Conservation (phyloP, 2,329 filamentous ascomycete species). For the Trichophaea hybrida region DNA sequence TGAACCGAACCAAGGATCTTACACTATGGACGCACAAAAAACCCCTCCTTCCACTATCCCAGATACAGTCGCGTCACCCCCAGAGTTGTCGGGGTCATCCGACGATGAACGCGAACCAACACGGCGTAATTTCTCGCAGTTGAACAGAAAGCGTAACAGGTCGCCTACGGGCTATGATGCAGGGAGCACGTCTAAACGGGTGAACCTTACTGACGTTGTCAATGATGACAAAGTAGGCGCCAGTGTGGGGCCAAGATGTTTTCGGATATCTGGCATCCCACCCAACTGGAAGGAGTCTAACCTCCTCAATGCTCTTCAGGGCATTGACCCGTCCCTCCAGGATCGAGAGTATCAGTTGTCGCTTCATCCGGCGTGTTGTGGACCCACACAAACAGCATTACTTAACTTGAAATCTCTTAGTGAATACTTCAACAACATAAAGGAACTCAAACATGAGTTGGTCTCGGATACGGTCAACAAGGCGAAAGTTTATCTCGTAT, state of each 20-base stretch:
- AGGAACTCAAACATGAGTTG: neutral
- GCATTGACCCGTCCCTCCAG: neutral
- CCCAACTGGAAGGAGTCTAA: neutral
- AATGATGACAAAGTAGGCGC: too few species aligned
- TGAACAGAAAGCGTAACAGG: too few species aligned
- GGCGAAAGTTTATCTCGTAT: neutral
- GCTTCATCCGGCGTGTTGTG: neutral
- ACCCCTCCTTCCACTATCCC: too few species aligned
- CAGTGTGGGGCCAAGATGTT: neutral
- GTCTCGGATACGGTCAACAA: neutral
- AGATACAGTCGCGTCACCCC: too few species aligned
- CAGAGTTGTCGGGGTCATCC: too few species aligned
- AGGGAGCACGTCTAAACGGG: too few species aligned
- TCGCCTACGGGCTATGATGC: too few species aligned
- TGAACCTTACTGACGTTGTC: too few species aligned
- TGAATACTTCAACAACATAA: neutral
- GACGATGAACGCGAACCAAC: too few species aligned
- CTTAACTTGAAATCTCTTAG: neutral
- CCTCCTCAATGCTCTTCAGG: neutral
- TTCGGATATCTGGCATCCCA: neutral
- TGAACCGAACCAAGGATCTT: too few species aligned
- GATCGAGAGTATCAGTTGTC: neutral
- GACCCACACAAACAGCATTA: neutral
- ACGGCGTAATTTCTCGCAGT: too few species aligned
- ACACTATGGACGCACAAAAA: too few species aligned